Conservation (phyloP, 1,284 basidiomycete genomes). For the Stygiomarasmius scandens region DNA sequence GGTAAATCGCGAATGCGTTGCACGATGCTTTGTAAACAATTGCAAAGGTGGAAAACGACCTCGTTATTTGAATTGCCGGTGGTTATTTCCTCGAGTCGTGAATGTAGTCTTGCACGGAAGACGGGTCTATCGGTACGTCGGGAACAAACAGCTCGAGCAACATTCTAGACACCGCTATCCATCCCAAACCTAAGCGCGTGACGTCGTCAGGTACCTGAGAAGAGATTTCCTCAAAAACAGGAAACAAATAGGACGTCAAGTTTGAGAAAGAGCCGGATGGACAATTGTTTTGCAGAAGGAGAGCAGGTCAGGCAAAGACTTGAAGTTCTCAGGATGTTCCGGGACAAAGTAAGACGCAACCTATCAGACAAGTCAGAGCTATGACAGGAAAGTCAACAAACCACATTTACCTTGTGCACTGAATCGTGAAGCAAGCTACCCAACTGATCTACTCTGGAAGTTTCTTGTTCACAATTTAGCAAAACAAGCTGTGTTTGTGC, state of each 20-base stretch:
- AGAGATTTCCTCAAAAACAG: not conserved
- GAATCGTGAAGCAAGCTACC: constrained; percentile 40
- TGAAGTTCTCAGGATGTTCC: not conserved
- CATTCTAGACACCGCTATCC: constrained; percentile 65
- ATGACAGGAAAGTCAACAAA: not conserved
- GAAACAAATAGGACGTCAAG: not conserved
- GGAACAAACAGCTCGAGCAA: constrained; percentile 83
- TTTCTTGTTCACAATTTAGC: constrained; percentile 37
- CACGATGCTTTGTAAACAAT: constrained; percentile 37
- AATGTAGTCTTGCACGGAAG: constrained; percentile 71
- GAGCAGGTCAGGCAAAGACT: not conserved
- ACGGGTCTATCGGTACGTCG: constrained; percentile 86
- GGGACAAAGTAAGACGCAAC: constrained; percentile 43
- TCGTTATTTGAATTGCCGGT: constrained; percentile 66
- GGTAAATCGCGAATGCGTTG: constrained; percentile 27
- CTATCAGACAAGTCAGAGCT: constrained; percentile 22
- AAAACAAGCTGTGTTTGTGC: constrained; percentile 37
- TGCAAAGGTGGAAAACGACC: constrained; percentile 47
- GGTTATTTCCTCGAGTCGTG: constrained; percentile 55
- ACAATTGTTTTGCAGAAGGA: constrained; percentile 14
- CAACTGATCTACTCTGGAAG: constrained; percentile 44
- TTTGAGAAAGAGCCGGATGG: constrained; percentile 1
- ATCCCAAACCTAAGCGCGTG: constrained; percentile 54
- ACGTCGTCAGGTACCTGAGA: not conserved
- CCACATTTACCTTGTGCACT: constrained; percentile 39